These are phyloP conservation scores for Nigrospora osmanthi DNA, from an alignment of 2,329 filamentous ascomycete species.

Conservation along the genomic window DNA sequence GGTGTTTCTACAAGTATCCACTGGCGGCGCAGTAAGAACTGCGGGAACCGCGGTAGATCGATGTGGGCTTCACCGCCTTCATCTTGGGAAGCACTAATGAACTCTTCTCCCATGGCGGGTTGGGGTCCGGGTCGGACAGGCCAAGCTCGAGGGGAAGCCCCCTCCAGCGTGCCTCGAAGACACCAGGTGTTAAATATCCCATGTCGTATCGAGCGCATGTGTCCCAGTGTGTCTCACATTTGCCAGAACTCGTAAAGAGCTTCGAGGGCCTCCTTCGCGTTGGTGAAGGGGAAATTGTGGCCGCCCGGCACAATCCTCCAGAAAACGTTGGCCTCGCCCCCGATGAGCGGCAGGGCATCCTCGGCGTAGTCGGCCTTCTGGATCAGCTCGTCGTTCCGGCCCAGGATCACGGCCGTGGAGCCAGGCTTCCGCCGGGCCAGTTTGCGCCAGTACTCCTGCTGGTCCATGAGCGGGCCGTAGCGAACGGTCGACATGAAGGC, in stretches of 20 bases:
- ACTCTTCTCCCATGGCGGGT: no score
- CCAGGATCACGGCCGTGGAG: constrained; percentile 44
- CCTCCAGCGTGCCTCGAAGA: no score
- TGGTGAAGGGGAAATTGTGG: constrained; percentile 58
- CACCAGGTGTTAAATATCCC: no score
- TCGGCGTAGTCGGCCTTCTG: constrained; percentile 37
- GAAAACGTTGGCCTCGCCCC: constrained; percentile 37
- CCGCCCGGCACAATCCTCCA: constrained; percentile 45
- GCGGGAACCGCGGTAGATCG: no score
- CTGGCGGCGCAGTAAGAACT: no score
- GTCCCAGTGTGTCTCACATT: not conserved
- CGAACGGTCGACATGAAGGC: constrained; percentile 52
- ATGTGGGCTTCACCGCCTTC: no score
- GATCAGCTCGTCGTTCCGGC: constrained; percentile 43
- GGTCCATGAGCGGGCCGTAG: constrained; percentile 43
- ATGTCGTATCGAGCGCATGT: no score
- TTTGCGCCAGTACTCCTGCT: constrained; percentile 41
- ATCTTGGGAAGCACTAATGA: no score
- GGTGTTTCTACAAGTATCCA: no score
- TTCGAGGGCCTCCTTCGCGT: constrained; percentile 32
- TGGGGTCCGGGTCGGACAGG: no score
- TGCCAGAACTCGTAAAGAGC: constrained; percentile 41
- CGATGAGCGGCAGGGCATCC: constrained; percentile 42
- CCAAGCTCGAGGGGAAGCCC: no score
- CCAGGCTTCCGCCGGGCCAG: constrained; percentile 33